Evolutionary conservation across 1,284 basidiomycete genomes (phyloP), one percentile per base, ranked within the genome.

Genomic region (Moesziomyces antarcticus): DNA sequence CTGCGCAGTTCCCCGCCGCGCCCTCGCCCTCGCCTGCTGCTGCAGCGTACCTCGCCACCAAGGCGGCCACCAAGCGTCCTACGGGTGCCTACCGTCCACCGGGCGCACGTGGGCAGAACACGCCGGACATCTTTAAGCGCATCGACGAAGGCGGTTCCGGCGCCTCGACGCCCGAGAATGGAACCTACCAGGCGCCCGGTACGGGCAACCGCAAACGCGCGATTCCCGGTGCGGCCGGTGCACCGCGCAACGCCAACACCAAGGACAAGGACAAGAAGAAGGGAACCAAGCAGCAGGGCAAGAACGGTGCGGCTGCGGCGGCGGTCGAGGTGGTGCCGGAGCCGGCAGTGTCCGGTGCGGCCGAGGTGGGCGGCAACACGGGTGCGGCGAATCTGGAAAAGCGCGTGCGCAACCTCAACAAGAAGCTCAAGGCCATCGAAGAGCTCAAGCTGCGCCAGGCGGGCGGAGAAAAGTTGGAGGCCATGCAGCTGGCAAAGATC

Each of bases 401-500:
- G 75, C 85, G 85, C 76, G 72, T 85, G 83, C 87, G 95, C 75
- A 97, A 96, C 84, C 80, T 97, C 82, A 93, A 89, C 82, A 97
- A 97, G 88, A 96, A 97, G 90, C 92, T 93, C 61, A 73, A 96
- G 85, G 94, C 93, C 14, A 97, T 97, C 76, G 93, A 96, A 37
- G 94, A 97, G 80, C 88, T 97, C 56, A 97, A 97, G 87, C 91
- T 93, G 79, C 93, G 93, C 85, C 88, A 89, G 25, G 90, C 89
- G 79, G 89, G 91, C 48, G 95, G 95, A 1, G 94, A 97, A 84
- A 88, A 91, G 60, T 87, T 97, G 45, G 95, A 97, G 85, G 91
- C 90, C 64, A 97, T 94, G 24, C 95, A 98, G 86, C 85, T 96
- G 75, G 92, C 92, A 88, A 98, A 98, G 89, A 96, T 97, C 77